Evolutionary conservation across 2,329 filamentous ascomycete species (phyloP).

Genomic region (Beauveria sp.): DNA sequence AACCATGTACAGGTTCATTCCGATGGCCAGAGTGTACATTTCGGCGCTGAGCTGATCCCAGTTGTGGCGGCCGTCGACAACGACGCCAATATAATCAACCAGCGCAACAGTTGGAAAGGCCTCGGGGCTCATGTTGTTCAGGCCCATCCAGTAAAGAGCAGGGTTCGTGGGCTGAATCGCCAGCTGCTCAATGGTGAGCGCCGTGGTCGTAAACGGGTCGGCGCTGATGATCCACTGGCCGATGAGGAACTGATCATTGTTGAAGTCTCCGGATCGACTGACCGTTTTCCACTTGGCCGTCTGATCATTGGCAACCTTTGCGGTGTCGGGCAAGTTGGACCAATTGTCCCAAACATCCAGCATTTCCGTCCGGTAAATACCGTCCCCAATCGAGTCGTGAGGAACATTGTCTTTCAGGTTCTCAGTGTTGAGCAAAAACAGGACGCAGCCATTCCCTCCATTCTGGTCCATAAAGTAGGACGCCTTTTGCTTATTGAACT

Average conservation of each 20-base stretch:
- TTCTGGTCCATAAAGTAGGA: conserved; percentile 25
- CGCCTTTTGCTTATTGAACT: conserved; percentile 20
- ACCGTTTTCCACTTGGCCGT: conserved; percentile 18
- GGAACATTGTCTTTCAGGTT: conserved; percentile 16
- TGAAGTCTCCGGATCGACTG: conserved; percentile 14
- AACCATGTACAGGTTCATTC: conserved; percentile 24
- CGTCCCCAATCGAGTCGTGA: conserved; percentile 19
- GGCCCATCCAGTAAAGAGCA: conserved; percentile 26
- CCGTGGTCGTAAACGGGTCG: conserved; percentile 19
- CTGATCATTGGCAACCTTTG: conserved; percentile 18
- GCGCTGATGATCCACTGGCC: conserved; percentile 25
- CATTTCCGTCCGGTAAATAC: conserved; percentile 22
- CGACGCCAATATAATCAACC: conserved; percentile 25
- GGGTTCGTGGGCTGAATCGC: conserved; percentile 26
- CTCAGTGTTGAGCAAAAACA: conserved; percentile 21
- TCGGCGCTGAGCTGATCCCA: conserved; percentile 25
- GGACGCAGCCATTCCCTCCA: conserved; percentile 24
- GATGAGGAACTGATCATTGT: conserved; percentile 21
- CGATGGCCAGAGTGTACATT: conserved; percentile 23
- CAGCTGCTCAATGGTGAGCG: conserved; percentile 20
- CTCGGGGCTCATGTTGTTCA: conserved; percentile 21
- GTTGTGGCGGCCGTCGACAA: conserved; percentile 17
- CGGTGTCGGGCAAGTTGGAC: conserved; percentile 22
- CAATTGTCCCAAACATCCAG: conserved; percentile 23
- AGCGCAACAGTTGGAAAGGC: conserved; percentile 24